Evolutionary conservation across 2,329 filamentous ascomycete species (phyloP).

Genomic region (Spiromastix sp.): DNA sequence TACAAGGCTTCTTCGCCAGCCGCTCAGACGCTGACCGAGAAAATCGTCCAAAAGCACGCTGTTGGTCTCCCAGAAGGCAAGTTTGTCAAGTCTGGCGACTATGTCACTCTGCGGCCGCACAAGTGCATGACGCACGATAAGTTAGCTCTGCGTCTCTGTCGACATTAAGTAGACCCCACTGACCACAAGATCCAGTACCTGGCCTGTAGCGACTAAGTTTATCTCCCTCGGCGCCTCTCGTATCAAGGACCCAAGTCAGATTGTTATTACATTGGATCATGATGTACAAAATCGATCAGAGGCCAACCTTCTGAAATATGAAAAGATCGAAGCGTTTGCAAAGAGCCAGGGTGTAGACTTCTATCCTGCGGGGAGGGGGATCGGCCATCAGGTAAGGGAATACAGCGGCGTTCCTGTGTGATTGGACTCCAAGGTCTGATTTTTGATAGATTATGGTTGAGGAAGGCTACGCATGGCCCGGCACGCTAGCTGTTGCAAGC

Average conservation of each 20-base stretch:
- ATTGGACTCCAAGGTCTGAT: too few species aligned
- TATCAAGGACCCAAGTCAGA: slow-evolving; percentile 59
- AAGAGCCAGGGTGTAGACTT: slow-evolving; percentile 65
- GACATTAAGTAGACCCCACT: too few species aligned
- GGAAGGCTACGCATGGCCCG: slow-evolving; percentile 75
- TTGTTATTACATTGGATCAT: slow-evolving; percentile 79
- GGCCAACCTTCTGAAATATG: slow-evolving; percentile 73
- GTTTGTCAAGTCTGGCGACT: slow-evolving; percentile 68
- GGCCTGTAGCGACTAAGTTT: slow-evolving; percentile 67
- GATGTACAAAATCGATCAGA: slow-evolving; percentile 77
- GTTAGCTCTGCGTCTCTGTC: too few species aligned
- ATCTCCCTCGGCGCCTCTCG: slow-evolving; percentile 70
- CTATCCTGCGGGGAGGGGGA: slow-evolving; percentile 66
- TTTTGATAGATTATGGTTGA: slow-evolving; percentile 58
- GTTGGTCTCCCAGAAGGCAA: slow-evolving; percentile 68
- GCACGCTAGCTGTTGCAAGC: slow-evolving; percentile 68
- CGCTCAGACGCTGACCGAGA: slow-evolving; percentile 79
- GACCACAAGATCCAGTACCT: too few species aligned
- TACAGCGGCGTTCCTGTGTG: slow-evolving; percentile 28
- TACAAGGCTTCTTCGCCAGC: slow-evolving; percentile 17
- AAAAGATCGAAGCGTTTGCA: slow-evolving; percentile 72
- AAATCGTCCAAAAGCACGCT: slow-evolving; percentile 77
- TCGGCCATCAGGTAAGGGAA: slow-evolving; percentile 68
- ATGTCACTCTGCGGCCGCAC: slow-evolving; percentile 63
- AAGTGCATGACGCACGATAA: slow-evolving; percentile 84